A percentile compares a stretch with the other conserved stretches of the same genome.
phyloP scores from a whole-genome alignment of 768 basidiomycete species.

The Pleurotus cornucopiae region DNA sequence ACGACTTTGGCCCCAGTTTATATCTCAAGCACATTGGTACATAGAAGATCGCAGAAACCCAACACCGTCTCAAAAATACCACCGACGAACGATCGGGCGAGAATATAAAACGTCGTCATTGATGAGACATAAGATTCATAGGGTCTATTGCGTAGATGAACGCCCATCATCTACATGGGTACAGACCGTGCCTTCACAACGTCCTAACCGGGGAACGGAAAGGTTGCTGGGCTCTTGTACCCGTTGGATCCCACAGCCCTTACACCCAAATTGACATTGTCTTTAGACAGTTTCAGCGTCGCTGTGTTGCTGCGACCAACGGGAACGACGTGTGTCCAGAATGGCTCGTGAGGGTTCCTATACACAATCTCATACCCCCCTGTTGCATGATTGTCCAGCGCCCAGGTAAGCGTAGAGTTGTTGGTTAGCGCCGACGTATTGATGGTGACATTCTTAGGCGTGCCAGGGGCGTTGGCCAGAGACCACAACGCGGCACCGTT shows the following conservation, averaged over 20 bases:
- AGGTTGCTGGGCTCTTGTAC: conserved; percentile 47
- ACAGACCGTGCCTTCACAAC: too few species aligned
- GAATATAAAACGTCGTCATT: too few species aligned
- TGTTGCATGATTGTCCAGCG: conserved; percentile 30
- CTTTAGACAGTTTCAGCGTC: conserved; percentile 43
- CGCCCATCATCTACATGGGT: too few species aligned
- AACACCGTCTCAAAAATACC: too few species aligned
- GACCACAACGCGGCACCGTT: conserved; percentile 53
- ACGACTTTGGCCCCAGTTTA: too few species aligned
- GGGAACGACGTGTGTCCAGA: conserved; percentile 46
- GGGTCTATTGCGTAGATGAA: too few species aligned
- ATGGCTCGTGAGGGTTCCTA: conserved; percentile 41
- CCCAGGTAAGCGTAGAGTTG: conserved; percentile 51
- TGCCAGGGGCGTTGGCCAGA: conserved; percentile 51
- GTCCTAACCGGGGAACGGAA: conserved; percentile 18
- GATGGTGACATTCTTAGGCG: conserved; percentile 42
- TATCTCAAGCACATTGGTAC: too few species aligned
- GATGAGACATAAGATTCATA: too few species aligned
- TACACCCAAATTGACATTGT: conserved; percentile 48
- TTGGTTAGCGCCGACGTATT: conserved; percentile 47
- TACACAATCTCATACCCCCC: conserved; percentile 50
- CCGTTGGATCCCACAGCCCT: conserved; percentile 49
- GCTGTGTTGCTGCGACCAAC: conserved; percentile 38
- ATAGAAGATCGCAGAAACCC: too few species aligned
- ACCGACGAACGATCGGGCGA: too few species aligned